Percentiles rank a stretch among this genome's conserved stretches.
Evolutionary conservation across 495 filamentous ascomycete genomes (phyloP).

Genomic region (Sporormia fimetaria): DNA sequence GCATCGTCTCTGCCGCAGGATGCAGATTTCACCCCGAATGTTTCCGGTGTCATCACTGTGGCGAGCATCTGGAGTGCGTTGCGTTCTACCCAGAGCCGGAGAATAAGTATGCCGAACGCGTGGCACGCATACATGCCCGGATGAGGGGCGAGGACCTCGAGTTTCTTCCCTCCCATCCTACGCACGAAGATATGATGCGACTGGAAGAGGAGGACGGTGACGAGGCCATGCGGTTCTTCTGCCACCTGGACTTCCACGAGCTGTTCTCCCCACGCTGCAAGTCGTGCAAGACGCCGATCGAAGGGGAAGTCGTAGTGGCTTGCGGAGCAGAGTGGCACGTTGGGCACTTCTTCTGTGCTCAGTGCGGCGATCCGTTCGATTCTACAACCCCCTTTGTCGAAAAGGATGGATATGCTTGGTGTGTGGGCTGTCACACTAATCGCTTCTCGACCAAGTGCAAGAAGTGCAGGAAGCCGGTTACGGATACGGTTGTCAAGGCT

Average conservation of each 20-base stretch:
- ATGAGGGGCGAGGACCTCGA: slow-evolving; percentile 45
- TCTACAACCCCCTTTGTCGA: slow-evolving; percentile 79
- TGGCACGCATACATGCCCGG: slow-evolving; percentile 53
- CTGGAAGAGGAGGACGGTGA: slow-evolving; percentile 49
- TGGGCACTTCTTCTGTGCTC: slow-evolving; percentile 98
- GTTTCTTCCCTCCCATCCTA: slow-evolving; percentile 8
- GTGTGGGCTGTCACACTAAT: slow-evolving; percentile 81
- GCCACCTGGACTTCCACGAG: slow-evolving; percentile 97
- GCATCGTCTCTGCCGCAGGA: slow-evolving; percentile 70
- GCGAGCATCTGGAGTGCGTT: slow-evolving; percentile 79
- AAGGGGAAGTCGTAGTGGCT: slow-evolving; percentile 86
- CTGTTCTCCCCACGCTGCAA: slow-evolving; percentile 85
- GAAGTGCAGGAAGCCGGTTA: slow-evolving; percentile 72
- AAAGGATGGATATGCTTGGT: slow-evolving; percentile 99
- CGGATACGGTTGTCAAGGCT: slow-evolving; percentile 75
- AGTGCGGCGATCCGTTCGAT: slow-evolving; percentile 95
- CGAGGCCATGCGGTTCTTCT: slow-evolving; percentile 70
- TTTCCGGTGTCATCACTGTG: slow-evolving; percentile 82
- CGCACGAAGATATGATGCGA: slow-evolving; percentile 8
- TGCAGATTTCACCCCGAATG: slow-evolving; percentile 86
- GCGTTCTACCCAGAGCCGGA: slow-evolving; percentile 92
- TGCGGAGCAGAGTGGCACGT: slow-evolving; percentile 93
- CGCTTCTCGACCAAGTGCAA: slow-evolving; percentile 78
- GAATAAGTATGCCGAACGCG: slow-evolving; percentile 51
- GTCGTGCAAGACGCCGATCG: slow-evolving; percentile 96